Evolutionary conservation across 768 basidiomycete species (phyloP).

Genomic region (Lenzites betulinus): DNA sequence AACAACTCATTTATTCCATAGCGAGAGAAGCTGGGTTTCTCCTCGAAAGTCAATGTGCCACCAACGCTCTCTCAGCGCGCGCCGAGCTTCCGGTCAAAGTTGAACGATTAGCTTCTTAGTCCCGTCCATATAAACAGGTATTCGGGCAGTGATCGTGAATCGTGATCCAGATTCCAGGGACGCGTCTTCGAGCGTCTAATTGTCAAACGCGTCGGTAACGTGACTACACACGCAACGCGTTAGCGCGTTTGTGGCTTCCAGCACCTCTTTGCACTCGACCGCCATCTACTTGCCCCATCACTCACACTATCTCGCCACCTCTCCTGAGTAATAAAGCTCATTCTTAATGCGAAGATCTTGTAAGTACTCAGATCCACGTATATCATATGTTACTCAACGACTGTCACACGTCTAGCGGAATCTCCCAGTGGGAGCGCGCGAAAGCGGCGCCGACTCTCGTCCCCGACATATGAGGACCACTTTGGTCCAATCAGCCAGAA

Average conservation of each 20-base stretch:
- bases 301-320: not conserved
- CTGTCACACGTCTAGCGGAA: conserved; percentile 3
- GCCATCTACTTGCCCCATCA: not conserved
- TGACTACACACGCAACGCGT: conserved; percentile 11
- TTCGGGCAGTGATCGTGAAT: too few species aligned
- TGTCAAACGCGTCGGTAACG: conserved; percentile 5
- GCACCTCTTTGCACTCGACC: not conserved
- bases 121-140: too few species aligned
- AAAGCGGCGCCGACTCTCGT: conserved; percentile 66
- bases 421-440: conserved; percentile 13
- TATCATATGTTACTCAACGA: not conserved
- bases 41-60: too few species aligned
- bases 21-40: too few species aligned
- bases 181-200: too few species aligned
- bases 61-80: too few species aligned
- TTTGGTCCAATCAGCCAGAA: conserved; percentile 48
- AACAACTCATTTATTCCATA: too few species aligned
- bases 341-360: conserved; percentile 10
- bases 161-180: too few species aligned
- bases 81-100: too few species aligned
- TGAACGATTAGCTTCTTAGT: too few species aligned
- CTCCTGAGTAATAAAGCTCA: not conserved
- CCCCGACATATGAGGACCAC: conserved; percentile 58
- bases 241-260: conserved; percentile 10
- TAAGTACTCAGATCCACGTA: not conserved